Percentiles rank a stretch among this genome's conserved stretches.
phyloP scores from a whole-genome alignment of 371 early-diverging fungal species.

The Mucor ambiguus region DNA sequence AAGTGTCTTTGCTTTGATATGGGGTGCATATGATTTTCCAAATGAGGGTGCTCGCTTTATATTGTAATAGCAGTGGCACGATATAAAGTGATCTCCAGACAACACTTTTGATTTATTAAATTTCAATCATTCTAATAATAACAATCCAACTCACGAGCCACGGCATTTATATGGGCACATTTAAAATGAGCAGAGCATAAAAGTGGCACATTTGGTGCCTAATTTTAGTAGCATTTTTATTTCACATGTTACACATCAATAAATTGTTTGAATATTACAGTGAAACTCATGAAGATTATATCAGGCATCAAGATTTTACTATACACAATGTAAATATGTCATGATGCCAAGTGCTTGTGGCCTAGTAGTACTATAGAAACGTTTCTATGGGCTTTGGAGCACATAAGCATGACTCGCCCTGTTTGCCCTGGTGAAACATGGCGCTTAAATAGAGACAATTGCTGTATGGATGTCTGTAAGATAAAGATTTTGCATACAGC shows the following conservation, averaged over 20 bases:
- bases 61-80: background rate
- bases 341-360: background rate
- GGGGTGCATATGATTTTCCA: background rate
- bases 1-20: background rate
- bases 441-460: background rate
- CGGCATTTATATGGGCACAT: background rate
- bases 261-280: background rate
- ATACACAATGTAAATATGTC: background rate
- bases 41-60: background rate
- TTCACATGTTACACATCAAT: background rate
- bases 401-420: background rate
- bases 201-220: background rate
- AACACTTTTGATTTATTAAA: background rate
- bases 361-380: background rate
- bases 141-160: background rate
- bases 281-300: slow-evolving; percentile 1
- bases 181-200: background rate
- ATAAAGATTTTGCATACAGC: background rate
- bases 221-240: slow-evolving; percentile 1
- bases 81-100: background rate
- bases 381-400: background rate
- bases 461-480: background rate
- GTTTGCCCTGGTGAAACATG: background rate
- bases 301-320: background rate
- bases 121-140: background rate